Base-by-base conservation (phyloP, 345 rosid species). In the Bruguiera sexangula region DNA sequence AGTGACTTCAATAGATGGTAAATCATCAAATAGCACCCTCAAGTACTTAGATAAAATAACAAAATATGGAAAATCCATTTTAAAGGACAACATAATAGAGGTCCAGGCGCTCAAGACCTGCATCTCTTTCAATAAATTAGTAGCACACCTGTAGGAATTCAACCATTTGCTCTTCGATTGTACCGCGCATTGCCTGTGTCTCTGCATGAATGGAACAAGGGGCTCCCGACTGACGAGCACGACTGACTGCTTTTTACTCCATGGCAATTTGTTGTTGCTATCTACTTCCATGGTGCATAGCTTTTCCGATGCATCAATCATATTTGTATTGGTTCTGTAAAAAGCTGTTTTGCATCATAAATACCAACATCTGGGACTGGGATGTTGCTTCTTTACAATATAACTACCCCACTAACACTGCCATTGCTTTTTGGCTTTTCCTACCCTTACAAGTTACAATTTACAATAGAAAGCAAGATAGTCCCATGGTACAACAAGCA, bases 171-270 rank as follows among this genome's bases (percentile, higher is more conserved):
- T 90, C 89, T 79, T 95, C 96, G 60, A 95, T 88, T n/a, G 97
- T 89, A 67, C 96, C 89, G 63, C 78, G 77, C 97, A 94, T 91
- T n/a, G 91, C 87, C 78, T 89, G 71, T 67, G 96, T 94, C 74
- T 94, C 93, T 34, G 91, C 96, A 51, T 85, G 73, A 77, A 91
- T 85, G 65, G 96, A 96, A 58, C 96, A 86, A 69, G 84, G 80
- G 60, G 96, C 97, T 29, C 99, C 97, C 97, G 90, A 86, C 66
- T 93, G 82, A 78, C 88, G 92, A 70, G 96, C 96, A 34, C 96
- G 92, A 69, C 96, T 92, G 26, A 90, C 85, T 56, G 88, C 96
- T 77, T 95, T 96, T 76, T 92, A 96, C 84, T 95, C 96, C 96
- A 88, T 85, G 79, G 48, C 15, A 2, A 43, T 43, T 43, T 43